Evolutionary conservation across 1,139 yeast species (phyloP), one percentile per base, ranked within the genome.

Genomic region (Diutina rugosa): DNA sequence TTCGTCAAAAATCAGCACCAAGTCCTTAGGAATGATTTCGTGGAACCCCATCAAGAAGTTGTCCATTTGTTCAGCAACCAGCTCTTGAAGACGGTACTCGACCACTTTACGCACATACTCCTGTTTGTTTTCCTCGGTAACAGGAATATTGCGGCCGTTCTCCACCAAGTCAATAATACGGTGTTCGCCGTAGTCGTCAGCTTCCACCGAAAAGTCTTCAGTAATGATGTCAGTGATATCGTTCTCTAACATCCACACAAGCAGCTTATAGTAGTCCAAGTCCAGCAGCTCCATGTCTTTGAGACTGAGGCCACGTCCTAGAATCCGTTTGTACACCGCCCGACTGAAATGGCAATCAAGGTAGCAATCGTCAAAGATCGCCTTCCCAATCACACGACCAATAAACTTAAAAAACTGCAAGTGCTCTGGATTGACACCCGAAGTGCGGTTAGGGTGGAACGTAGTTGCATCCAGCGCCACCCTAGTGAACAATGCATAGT

Each of bases 231-330:
- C 99, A 0, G 99, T 95, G 57, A 95, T 93, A 69, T 87, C 97
- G 70, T 95, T 93, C 63, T 93, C 97, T 58, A 95, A 74, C 88
- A 95, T 95, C 99, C 99, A 95, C 65, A 86, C 80, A 64, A 95
- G 72, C 1, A 97, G 89, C 69, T 91, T 91, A 73, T 87, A 90
- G 67, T 93, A 95, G 60, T 90, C 97, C 59, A 90, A 77, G 69
- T 95, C 99, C 61, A 95, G 75, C 0, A 95, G 87, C 68, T 93
- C 99, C 93, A 95, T 87, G 66, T 95, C 99, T 64, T 89, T 90
- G 63, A 95, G 77, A 0, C 95, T 81, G 6, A 91, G 96, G 0
- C 87, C 79, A 59, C 85, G 80, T 5, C 96, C 90, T 57, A 95
- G 76, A 57, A 95, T 82, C 62, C 87, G 77, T 71, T 93, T 93